A percentile compares a stretch with the other conserved stretches of the same genome.
phyloP scores from a whole-genome alignment of 1,139 yeast genomes.

The Taphrina pruni region DNA sequence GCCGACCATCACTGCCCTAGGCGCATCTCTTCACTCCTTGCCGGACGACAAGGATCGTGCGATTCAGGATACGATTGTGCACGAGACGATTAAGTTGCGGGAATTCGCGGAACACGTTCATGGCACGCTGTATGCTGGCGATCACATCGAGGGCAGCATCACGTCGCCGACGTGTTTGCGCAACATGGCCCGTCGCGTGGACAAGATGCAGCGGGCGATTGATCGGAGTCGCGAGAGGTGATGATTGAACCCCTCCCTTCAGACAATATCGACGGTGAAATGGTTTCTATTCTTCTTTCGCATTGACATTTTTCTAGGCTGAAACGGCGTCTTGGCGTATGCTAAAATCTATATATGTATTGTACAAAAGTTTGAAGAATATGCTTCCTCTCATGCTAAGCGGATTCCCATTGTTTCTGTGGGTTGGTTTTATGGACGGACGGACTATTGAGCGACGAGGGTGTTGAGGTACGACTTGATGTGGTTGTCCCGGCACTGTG shows the following conservation, averaged over 20 bases:
- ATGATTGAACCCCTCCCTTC: neutral
- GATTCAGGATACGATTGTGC: slow-evolving; percentile 13
- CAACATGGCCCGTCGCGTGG: slow-evolving; percentile 38
- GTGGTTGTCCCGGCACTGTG: neutral
- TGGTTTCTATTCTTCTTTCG: neutral
- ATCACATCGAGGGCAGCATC: slow-evolving; percentile 38
- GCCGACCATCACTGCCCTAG: slow-evolving; percentile 27
- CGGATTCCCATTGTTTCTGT: no score
- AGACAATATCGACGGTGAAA: no score
- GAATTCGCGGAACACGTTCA: slow-evolving; percentile 42
- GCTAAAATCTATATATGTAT: neutral
- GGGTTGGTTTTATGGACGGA: no score
- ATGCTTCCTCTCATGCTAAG: neutral
- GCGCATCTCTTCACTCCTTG: neutral
- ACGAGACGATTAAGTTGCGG: slow-evolving; percentile 34
- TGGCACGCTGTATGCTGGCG: slow-evolving; percentile 41
- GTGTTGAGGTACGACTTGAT: slow-evolving; percentile 5
- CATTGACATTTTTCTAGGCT: neutral
- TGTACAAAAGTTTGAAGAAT: neutral
- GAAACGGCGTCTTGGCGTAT: slow-evolving; percentile 5
- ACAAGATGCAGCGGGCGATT: slow-evolving; percentile 32
- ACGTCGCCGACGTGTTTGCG: slow-evolving; percentile 33
- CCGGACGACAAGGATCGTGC: neutral
- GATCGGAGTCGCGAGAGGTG: slow-evolving; percentile 6
- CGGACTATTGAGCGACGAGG: slow-evolving; percentile 19